These are phyloP conservation scores for Cordyceps tenuipes DNA, from an alignment of 2,329 filamentous ascomycete genomes.

Conservation along the genomic window DNA sequence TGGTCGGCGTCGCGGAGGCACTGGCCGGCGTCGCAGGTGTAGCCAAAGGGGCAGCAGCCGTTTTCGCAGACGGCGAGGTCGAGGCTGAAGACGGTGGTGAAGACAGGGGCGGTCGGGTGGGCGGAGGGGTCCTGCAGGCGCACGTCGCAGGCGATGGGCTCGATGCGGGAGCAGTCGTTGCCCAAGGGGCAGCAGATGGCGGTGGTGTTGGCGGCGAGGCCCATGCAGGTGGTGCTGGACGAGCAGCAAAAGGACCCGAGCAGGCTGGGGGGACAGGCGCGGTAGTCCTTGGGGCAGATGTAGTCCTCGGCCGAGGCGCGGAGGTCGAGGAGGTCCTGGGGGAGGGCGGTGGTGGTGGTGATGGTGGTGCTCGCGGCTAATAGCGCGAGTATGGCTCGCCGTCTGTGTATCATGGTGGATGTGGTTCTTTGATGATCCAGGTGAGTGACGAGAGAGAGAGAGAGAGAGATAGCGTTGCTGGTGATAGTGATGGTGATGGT, in stretches of 20 bases:
- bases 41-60: conserved; percentile 67
- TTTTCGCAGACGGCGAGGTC: conserved; percentile 49
- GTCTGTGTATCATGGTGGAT: background rate
- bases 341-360: background rate
- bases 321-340: background rate
- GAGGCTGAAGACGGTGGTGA: conserved; percentile 54
- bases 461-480: background rate
- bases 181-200: conserved; percentile 61
- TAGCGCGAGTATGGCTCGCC: background rate
- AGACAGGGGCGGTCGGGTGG: conserved; percentile 52
- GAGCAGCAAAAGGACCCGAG: conserved; percentile 50
- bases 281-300: background rate
- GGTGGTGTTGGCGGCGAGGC: conserved; percentile 56
- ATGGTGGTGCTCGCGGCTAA: background rate
- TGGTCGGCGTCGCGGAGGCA: conserved; percentile 50
- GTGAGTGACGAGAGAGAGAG: background rate
- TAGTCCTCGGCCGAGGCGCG: background rate
- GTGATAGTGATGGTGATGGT: background rate
- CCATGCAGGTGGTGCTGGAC: conserved; percentile 42
- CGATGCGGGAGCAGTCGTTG: conserved; percentile 49
- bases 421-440: too few relatives aligned
- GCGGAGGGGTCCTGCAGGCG: conserved; percentile 49
- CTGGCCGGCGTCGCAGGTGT: conserved; percentile 42
- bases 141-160: conserved; percentile 57
- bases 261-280: background rate